Conservation (phyloP, 2,329 filamentous ascomycete species). For the Fusarium sp. region DNA sequence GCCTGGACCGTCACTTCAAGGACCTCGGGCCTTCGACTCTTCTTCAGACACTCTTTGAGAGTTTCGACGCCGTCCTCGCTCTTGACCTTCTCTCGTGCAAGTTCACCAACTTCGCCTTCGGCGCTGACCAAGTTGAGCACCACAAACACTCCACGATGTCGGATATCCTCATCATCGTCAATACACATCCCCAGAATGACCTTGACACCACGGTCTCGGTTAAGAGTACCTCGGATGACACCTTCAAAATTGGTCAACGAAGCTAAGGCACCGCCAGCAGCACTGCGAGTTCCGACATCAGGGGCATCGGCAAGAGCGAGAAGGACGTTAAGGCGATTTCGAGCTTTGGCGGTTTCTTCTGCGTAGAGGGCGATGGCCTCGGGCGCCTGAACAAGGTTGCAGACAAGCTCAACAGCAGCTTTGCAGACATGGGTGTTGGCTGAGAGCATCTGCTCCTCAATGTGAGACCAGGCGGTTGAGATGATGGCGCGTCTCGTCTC, state of each 20-base stretch:
- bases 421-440: conserved; percentile 81
- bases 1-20: conserved; percentile 77
- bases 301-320: conserved; percentile 89
- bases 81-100: conserved; percentile 69
- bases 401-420: conserved; percentile 87
- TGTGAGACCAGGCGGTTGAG: conserved; percentile 74
- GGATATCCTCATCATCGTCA: conserved; percentile 76
- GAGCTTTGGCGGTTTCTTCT: conserved; percentile 73
- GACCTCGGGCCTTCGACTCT: conserved; percentile 74
- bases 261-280: conserved; percentile 88
- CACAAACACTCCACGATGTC: conserved; percentile 79
- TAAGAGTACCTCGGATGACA: conserved; percentile 76
- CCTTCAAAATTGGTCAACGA: conserved; percentile 83
- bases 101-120: conserved; percentile 72
- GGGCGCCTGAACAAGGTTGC: conserved; percentile 82
- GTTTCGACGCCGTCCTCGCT: conserved; percentile 72
- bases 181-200: conserved; percentile 84
- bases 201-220: conserved; percentile 76
- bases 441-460: conserved; percentile 86
- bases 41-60: conserved; percentile 76
- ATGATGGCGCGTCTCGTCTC: conserved; percentile 76
- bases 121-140: conserved; percentile 77
- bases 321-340: conserved; percentile 81
- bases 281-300: conserved; percentile 80
- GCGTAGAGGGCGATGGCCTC: conserved; percentile 76